Base-by-base conservation (phyloP, 495 filamentous ascomycete genomes). In the Podospora tetraspora region DNA sequence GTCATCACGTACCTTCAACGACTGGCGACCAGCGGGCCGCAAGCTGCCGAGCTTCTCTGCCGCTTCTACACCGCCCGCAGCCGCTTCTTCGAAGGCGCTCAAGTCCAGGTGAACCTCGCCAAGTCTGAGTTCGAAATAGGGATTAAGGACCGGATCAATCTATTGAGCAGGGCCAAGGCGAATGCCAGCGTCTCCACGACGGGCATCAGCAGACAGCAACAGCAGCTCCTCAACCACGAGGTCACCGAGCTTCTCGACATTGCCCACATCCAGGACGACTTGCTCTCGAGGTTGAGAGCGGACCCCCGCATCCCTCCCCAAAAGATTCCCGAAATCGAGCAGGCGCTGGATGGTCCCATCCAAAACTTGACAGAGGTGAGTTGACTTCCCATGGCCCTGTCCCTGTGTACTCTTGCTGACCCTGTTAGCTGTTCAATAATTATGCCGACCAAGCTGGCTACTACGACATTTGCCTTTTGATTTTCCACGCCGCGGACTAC, bases 231-330 rank as follows among this genome's bases (percentile, higher is more conserved):
- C 29, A 83, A 92, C 34, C 90, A 94, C 67, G 88, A 93, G 63
- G 88, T 97, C 24, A 88, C 89, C 9, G 93, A 93, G 71, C 84
- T 97, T 11, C 87, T 99, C 29, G 96, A 98, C 71, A 86, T 98
- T 30, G 94, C 94, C 22, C 94, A 93, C 71, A 92, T 99, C 69
- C 95, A 99, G 78, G 92, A 96, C 72, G 95, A 98, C 71, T 76
- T 98, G 29, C 80, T 98, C 60, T 90, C 94, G 78, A 84, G 91
- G 57, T 76, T 99, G 58, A 89, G 85, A 75, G 84, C 84, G 43
- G 94, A 98, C 71, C 67, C 76, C 5, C 87, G 95, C 52, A 83
- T 97, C 56, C 72, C 78, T 6, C 75, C 80, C 1, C 86, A 89
- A 13, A 87, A 85, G 66, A 85, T 85, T 68, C 71, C 78, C 7